Conservation (phyloP, 352 stramenopile genomes). For the Aphanomyces astaci region DNA sequence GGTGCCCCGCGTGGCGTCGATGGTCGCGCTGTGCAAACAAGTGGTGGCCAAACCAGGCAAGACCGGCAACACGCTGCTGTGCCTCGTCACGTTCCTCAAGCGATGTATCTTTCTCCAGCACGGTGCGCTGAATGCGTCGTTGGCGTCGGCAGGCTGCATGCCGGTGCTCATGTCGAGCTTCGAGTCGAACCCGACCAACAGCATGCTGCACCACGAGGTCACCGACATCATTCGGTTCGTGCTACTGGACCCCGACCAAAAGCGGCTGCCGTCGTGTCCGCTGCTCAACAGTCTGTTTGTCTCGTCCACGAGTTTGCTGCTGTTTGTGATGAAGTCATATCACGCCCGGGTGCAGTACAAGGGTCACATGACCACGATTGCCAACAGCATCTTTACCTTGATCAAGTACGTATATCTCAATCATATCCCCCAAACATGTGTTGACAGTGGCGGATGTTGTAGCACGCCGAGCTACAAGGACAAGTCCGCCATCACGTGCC, state of each 20-base stretch:
- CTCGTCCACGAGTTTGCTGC: constrained; percentile 56
- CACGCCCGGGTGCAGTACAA: constrained; percentile 76
- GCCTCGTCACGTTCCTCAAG: constrained; percentile 77
- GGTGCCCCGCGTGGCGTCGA: constrained; percentile 63
- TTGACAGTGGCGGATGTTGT: too few species aligned
- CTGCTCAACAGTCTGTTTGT: constrained; percentile 74
- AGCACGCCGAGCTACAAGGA: constrained; percentile 67
- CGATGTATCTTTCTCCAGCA: constrained; percentile 77
- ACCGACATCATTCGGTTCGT: constrained; percentile 83
- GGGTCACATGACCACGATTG: constrained; percentile 82
- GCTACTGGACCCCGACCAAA: constrained; percentile 75
- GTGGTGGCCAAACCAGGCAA: constrained; percentile 50
- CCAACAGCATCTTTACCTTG: constrained; percentile 83
- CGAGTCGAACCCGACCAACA: constrained; percentile 70
- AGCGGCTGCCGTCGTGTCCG: constrained; percentile 64
- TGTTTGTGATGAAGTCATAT: constrained; percentile 77
- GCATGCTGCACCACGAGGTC: constrained; percentile 74
- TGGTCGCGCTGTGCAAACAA: constrained; percentile 62
- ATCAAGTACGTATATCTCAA: constrained; percentile 80
- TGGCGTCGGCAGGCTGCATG: constrained; percentile 74
- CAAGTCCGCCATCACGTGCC: constrained; percentile 50
- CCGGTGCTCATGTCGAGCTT: constrained; percentile 73
- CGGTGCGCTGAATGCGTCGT: constrained; percentile 48
- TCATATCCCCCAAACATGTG: too few species aligned
- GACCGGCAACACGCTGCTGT: constrained; percentile 62